Base-by-base conservation (phyloP, 306 rosid genomes). In the Cucumis sativus region DNA sequence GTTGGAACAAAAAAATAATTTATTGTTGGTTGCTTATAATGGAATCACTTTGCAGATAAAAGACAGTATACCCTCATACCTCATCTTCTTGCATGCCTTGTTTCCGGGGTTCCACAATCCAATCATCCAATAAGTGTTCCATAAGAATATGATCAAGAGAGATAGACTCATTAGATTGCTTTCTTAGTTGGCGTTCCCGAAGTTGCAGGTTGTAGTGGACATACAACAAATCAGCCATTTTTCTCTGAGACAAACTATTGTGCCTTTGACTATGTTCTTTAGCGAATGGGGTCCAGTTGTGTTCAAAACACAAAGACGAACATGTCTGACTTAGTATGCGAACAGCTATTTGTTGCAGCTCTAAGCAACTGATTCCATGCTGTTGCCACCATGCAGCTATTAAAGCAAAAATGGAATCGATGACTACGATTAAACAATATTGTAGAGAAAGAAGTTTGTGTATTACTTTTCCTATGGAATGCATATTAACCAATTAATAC, bases 371-470 rank as follows among this genome's bases (percentile, higher is more conserved):
- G 86, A 93, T 93, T 86, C 98, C 97, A 83, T 93, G 98, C 74
- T 94, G 97, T 87, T 92, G 97, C 98, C 98, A 94, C 98, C 98
- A 94, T 28, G 97, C 95, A 84, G 96, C 98, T 94, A 79, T 80
- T 74, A 80, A 71, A 23, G 35, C 40, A 79, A 80, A 79, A 55
- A 74, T 37, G 77, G 83, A 60, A 43, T 77, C 61, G 54, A 81
- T 74, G 15, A 74, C 81, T 78, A 74, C 64, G 11, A 75, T 59
- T 79, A 15, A 25, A 49, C 62, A 69, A 74, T 39, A 47, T 47
- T 23, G 37, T 33, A 47, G 12, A 45, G 16, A 68, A 41, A 20
- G 6, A 3, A 10, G n/a, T 33, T 67, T 67, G 14, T 68, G 12
- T 21, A 47, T 43, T 68, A 41, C 56, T 5, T 41, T 12, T 35